Conservation (phyloP, 2,329 filamentous ascomycete genomes). For the Trichophaea hybrida region DNA sequence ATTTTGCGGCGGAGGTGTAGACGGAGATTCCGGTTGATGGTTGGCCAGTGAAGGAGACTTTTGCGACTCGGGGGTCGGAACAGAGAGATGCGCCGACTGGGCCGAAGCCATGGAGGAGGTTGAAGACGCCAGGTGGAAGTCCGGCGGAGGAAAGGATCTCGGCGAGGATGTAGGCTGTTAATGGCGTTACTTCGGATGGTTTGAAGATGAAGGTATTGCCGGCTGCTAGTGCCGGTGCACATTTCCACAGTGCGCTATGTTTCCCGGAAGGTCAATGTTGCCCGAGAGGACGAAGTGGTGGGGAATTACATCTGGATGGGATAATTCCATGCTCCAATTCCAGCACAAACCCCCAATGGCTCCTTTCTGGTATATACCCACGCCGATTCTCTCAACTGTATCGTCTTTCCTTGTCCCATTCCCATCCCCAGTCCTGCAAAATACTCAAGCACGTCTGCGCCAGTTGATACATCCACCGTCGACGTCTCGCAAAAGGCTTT, state of each 20-base stretch:
- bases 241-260: constrained; percentile 28
- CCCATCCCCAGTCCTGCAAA: constrained; percentile 51
- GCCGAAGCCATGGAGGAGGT: constrained; percentile 41
- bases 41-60: constrained; percentile 82
- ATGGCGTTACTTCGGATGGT: constrained; percentile 33
- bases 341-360: constrained; percentile 67
- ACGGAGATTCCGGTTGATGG: constrained; percentile 73
- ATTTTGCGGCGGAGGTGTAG: constrained; percentile 55
- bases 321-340: constrained; percentile 86
- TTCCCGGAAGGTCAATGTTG: not conserved
- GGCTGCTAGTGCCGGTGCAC: constrained; percentile 30
- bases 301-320: constrained; percentile 58
- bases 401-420: constrained; percentile 35
- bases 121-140: constrained; percentile 34
- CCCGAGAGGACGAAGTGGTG: not conserved
- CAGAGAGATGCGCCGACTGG: constrained; percentile 35
- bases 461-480: constrained; percentile 63
- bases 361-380: constrained; percentile 75
- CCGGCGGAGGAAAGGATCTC: constrained; percentile 34
- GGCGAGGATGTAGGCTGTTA: constrained; percentile 33
- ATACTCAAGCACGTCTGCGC: constrained; percentile 10
- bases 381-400: constrained; percentile 57
- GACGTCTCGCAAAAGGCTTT: constrained; percentile 36
- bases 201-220: constrained; percentile 32
- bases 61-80: constrained; percentile 56